These are phyloP conservation scores for Euphorbia corollata DNA, from an alignment of 441 rosid genomes.

Conservation along the genomic window DNA sequence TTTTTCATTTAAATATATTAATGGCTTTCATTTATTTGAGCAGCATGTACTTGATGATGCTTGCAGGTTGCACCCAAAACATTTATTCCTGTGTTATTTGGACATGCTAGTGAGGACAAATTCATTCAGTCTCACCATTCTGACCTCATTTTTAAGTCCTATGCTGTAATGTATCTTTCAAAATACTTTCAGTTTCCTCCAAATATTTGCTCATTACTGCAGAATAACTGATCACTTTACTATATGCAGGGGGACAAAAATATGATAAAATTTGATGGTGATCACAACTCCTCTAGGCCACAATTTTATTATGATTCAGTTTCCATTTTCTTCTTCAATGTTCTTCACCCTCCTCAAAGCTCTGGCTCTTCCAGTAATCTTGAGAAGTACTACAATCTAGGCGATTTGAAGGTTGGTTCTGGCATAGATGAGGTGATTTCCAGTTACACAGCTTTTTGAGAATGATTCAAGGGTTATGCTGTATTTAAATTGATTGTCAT, in stretches of 20 bases:
- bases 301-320: slow-evolving; percentile 87
- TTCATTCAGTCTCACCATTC: slow-evolving; percentile 86
- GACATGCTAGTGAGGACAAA: slow-evolving; percentile 84
- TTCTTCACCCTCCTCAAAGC: slow-evolving; percentile 74
- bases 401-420: slow-evolving; percentile 46
- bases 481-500: background rate
- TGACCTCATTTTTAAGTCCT: slow-evolving; percentile 64
- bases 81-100: slow-evolving; percentile 84
- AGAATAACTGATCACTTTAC: slow-evolving; percentile 12
- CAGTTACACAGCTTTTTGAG: slow-evolving; percentile 18
- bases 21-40: background rate
- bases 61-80: slow-evolving; percentile 76
- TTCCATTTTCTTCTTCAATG: slow-evolving; percentile 80
- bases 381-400: slow-evolving; percentile 72
- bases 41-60: too few relatives aligned
- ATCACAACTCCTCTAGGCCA: slow-evolving; percentile 89
- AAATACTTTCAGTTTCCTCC: slow-evolving; percentile 9
- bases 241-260: slow-evolving; percentile 83
- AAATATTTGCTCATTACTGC: slow-evolving; percentile 11
- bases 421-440: slow-evolving; percentile 71
- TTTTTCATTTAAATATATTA: background rate
- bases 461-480: background rate
- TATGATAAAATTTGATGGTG: slow-evolving; percentile 86
- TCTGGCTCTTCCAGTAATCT: slow-evolving; percentile 48
- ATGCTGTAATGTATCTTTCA: slow-evolving; percentile 45